phyloP scores from a whole-genome alignment of 2,329 filamentous ascomycete genomes.

The Diaporthe humulicola region DNA sequence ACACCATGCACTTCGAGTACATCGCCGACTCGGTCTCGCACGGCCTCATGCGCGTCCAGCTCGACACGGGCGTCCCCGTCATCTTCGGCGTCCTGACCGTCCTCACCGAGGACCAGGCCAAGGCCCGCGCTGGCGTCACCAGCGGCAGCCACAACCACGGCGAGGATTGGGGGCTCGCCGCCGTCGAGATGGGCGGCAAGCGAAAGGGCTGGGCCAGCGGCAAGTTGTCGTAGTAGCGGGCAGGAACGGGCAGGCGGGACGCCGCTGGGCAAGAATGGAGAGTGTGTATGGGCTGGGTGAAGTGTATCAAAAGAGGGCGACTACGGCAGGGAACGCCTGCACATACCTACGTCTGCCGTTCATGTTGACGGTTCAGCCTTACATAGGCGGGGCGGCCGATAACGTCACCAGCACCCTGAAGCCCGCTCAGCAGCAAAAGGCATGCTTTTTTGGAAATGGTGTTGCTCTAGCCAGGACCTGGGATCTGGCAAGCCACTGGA shows the following conservation, averaged over 20 bases:
- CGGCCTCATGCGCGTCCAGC: conserved; percentile 92
- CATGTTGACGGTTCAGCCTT: background rate
- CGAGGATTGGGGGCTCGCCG: conserved; percentile 94
- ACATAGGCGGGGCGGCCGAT: background rate
- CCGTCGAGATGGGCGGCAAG: conserved; percentile 94
- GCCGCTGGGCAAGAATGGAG: background rate
- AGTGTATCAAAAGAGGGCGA: background rate
- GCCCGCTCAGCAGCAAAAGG: background rate
- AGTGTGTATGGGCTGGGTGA: background rate
- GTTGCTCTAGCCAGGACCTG: background rate
- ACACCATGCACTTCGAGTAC: conserved; percentile 99
- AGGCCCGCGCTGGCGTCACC: conserved; percentile 84
- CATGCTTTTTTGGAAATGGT: background rate
- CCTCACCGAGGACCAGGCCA: conserved; percentile 87
- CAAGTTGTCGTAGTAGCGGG: conserved; percentile 57
- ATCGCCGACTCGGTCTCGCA: conserved; percentile 93
- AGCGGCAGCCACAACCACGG: conserved; percentile 87
- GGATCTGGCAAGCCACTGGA: conserved; percentile 1
- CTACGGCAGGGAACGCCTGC: background rate
- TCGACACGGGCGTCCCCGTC: conserved; percentile 90
- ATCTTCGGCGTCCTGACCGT: conserved; percentile 94
- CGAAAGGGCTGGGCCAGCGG: conserved; percentile 86
- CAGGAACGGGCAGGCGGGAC: background rate
- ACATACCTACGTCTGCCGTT: background rate
- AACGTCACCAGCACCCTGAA: background rate